Conservation (phyloP, 805 yeast species). For the Kodamaea hsintzibuensis region DNA sequence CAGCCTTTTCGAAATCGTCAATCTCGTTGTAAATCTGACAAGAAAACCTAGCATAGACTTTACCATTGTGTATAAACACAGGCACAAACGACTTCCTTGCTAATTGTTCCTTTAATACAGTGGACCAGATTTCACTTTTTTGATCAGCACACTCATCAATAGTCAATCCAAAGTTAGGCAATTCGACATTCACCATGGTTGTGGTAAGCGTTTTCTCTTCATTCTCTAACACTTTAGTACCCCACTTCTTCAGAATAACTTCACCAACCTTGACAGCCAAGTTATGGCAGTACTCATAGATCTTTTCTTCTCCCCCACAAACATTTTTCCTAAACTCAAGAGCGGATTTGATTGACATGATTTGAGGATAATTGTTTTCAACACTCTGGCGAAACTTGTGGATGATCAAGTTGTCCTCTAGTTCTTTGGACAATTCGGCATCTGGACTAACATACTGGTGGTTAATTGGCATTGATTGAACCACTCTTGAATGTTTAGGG, state of each 20-base stretch:
- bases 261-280: slow-evolving; percentile 48
- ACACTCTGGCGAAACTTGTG: slow-evolving; percentile 44
- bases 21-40: slow-evolving; percentile 62
- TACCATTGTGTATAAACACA: slow-evolving; percentile 37
- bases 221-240: slow-evolving; percentile 38
- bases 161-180: slow-evolving; percentile 28
- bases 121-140: neutral
- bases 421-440: slow-evolving; percentile 20
- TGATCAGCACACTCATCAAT: slow-evolving; percentile 9
- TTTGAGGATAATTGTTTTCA: slow-evolving; percentile 33
- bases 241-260: slow-evolving; percentile 39
- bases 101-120: slow-evolving; percentile 1
- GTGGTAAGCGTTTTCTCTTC: slow-evolving; percentile 33
- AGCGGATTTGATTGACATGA: slow-evolving; percentile 47
- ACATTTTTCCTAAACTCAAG: slow-evolving; percentile 48
- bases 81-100: slow-evolving; percentile 49
- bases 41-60: slow-evolving; percentile 46
- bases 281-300: slow-evolving; percentile 46
- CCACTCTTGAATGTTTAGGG: slow-evolving; percentile 45
- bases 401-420: slow-evolving; percentile 29
- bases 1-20: slow-evolving; percentile 53
- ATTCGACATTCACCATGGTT: slow-evolving; percentile 45
- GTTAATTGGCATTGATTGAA: slow-evolving; percentile 62
- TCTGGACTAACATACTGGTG: slow-evolving; percentile 43
- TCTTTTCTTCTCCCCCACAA: slow-evolving; percentile 62